A percentile compares a stretch with the other conserved stretches of the same genome.
phyloP scores from a whole-genome alignment of 2,329 filamentous ascomycete species.

The Clonostachys chloroleuca region DNA sequence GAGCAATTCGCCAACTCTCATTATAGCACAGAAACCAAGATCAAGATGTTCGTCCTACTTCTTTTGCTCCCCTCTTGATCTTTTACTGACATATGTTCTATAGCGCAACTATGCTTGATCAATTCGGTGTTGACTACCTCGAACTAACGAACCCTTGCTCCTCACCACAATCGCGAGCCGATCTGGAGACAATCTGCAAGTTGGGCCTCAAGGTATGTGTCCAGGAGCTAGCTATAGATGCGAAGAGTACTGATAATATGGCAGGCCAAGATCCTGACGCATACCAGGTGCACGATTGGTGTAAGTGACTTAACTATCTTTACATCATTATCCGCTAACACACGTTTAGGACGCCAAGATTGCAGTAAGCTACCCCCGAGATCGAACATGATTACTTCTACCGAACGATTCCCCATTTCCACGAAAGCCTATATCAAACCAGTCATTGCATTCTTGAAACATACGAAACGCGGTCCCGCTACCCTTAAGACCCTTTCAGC shows the following conservation, averaged over 20 bases:
- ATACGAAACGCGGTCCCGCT: too few relatives aligned
- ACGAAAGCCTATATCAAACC: too few relatives aligned
- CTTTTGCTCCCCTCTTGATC: neutral
- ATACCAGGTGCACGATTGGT: slow-evolving; percentile 13
- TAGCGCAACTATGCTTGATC: neutral
- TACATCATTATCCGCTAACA: too few relatives aligned
- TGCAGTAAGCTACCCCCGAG: too few relatives aligned
- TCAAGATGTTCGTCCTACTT: slow-evolving; percentile 1
- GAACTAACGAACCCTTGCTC: slow-evolving; percentile 81
- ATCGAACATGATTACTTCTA: too few relatives aligned
- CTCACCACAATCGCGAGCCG: slow-evolving; percentile 76
- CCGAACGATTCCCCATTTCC: too few relatives aligned
- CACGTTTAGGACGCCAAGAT: too few relatives aligned
- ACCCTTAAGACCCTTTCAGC: too few relatives aligned
- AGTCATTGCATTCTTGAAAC: too few relatives aligned
- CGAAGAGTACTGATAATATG: too few relatives aligned
- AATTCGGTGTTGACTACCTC: slow-evolving; percentile 68
- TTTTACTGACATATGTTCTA: neutral
- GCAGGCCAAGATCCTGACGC: slow-evolving; percentile 14
- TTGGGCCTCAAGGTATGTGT: slow-evolving; percentile 64
- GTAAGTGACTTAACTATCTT: too few relatives aligned
- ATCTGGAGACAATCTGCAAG: slow-evolving; percentile 92
- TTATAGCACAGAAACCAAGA: slow-evolving; percentile 2
- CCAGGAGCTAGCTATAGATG: neutral
- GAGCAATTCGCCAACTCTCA: slow-evolving; percentile 69